A percentile compares a stretch with the other conserved stretches of the same genome.
Evolutionary conservation across 352 stramenopile species (phyloP).

Genomic region (Phytophthora pinifolia): DNA sequence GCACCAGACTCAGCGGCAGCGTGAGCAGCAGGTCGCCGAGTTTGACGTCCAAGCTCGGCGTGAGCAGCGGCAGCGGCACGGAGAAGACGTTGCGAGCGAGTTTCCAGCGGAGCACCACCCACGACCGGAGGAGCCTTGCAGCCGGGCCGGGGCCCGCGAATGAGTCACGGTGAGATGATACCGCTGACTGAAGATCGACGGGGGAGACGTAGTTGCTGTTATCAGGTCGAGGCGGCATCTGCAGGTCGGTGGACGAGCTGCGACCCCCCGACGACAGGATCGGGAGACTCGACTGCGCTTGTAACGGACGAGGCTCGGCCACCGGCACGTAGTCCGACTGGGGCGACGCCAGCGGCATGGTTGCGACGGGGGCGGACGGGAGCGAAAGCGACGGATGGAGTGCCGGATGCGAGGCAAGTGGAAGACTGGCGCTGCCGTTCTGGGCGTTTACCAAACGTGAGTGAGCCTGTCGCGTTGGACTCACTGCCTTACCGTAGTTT

Average conservation of each 20-base stretch:
- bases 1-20: slow-evolving; percentile 9
- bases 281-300: not conserved
- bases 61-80: slow-evolving; percentile 20
- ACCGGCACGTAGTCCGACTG: slow-evolving; percentile 9
- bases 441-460: slow-evolving; percentile 1
- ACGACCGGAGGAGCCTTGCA: slow-evolving; percentile 5
- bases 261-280: slow-evolving; percentile 3
- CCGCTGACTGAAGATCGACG: not conserved
- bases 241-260: slow-evolving; percentile 5
- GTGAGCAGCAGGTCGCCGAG: slow-evolving; percentile 34
- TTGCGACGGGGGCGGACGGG: not conserved
- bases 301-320: not conserved
- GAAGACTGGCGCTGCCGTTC: slow-evolving; percentile 1
- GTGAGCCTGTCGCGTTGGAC: not conserved
- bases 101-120: slow-evolving; percentile 20
- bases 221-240: not conserved
- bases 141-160: not conserved
- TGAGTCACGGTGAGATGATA: not conserved
- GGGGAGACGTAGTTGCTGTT: not conserved
- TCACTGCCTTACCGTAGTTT: not conserved
- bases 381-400: not conserved
- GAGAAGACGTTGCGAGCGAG: slow-evolving; percentile 22
- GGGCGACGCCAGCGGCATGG: not conserved
- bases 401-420: not conserved
- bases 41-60: slow-evolving; percentile 29